A percentile compares a stretch with the other conserved stretches of the same genome.
Conservation (phyloP, 495 filamentous ascomycete genomes). For the Eremomyces bilateralis region DNA sequence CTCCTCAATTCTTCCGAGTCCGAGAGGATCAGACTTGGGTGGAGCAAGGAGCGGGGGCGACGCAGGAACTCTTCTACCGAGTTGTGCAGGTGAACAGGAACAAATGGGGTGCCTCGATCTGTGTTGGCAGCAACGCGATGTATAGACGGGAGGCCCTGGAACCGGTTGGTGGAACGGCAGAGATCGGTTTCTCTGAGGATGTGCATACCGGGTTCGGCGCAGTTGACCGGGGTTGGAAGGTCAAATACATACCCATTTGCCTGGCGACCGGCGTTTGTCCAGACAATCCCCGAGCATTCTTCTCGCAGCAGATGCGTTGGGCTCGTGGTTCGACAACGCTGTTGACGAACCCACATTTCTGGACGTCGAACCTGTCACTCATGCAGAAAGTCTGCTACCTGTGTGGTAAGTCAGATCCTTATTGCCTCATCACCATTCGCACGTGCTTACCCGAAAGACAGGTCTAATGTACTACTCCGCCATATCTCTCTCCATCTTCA, state of each 20-base stretch:
- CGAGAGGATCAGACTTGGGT: conserved; percentile 12
- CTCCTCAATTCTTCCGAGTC: conserved; percentile 14
- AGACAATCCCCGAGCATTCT: conserved; percentile 13
- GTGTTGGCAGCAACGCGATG: conserved; percentile 15
- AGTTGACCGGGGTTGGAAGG: conserved; percentile 14
- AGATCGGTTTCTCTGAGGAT: conserved; percentile 14
- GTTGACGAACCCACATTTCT: conserved; percentile 11
- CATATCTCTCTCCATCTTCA: conserved; percentile 9
- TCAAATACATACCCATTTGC: conserved; percentile 14
- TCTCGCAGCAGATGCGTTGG: conserved; percentile 17
- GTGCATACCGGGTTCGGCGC: conserved; percentile 12
- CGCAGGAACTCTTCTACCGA: conserved; percentile 13
- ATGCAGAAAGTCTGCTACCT: conserved; percentile 15
- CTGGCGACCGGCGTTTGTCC: conserved; percentile 14
- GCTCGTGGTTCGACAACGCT: conserved; percentile 12
- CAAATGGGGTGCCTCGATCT: conserved; percentile 13
- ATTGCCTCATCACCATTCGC: not conserved
- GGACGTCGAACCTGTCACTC: conserved; percentile 8
- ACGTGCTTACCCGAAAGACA: not conserved
- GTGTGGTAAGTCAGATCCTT: conserved; percentile 5
- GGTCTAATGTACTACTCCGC: conserved; percentile 13
- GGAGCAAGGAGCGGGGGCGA: conserved; percentile 12
- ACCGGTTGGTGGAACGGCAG: conserved; percentile 11
- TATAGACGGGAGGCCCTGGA: conserved; percentile 13
- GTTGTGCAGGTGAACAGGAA: conserved; percentile 14